Evolutionary conservation across 2,329 filamentous ascomycete species (phyloP).

Genomic region (Davidsoniella eucalypti): DNA sequence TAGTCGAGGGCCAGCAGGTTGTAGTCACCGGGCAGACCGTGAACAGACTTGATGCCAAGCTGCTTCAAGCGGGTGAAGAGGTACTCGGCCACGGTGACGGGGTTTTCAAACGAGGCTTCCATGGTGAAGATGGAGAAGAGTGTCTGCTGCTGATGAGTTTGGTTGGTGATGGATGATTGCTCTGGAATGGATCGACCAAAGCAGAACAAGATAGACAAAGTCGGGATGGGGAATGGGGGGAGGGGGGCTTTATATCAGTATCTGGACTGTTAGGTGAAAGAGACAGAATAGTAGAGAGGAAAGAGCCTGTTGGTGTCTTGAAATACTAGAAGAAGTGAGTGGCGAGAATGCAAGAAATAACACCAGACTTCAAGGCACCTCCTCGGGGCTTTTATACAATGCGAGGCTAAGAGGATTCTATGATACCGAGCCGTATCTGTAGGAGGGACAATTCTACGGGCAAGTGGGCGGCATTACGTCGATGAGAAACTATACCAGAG

Average conservation of each 20-base stretch:
- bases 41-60: conserved; percentile 46
- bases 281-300: not conserved
- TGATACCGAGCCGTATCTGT: not conserved
- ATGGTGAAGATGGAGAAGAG: not conserved
- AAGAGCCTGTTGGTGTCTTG: not conserved
- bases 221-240: not conserved
- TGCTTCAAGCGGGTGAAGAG: conserved; percentile 48
- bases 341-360: not conserved
- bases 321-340: not conserved
- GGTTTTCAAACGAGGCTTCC: conserved; percentile 25
- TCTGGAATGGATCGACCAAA: not conserved
- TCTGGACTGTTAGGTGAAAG: not conserved
- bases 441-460: not conserved
- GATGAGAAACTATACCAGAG: not conserved
- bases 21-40: conserved; percentile 58
- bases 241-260: conserved; percentile 5
- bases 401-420: not conserved
- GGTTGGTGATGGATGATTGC: not conserved
- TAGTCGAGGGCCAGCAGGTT: conserved; percentile 55
- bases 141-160: not conserved
- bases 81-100: conserved; percentile 48
- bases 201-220: not conserved
- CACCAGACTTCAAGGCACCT: not conserved
- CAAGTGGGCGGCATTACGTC: not conserved
- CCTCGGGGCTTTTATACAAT: conserved; percentile 1